These are phyloP conservation scores for Physaria fendleri DNA, from an alignment of 345 rosid species.

Conservation along the genomic window DNA sequence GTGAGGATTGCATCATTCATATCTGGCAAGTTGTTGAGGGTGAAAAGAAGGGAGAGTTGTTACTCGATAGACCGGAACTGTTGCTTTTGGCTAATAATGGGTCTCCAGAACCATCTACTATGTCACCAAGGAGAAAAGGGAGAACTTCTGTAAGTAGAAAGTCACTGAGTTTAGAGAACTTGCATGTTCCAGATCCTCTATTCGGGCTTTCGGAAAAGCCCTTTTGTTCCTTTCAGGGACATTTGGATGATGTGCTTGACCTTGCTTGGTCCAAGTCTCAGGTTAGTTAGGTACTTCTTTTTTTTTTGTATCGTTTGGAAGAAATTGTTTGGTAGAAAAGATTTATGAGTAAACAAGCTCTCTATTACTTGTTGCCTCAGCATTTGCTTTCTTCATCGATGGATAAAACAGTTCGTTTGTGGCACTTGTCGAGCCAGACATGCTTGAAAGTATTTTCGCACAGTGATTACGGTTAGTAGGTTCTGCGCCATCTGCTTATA, in stretches of 20 bases:
- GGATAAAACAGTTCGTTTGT: constrained; percentile 97
- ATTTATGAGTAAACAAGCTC: not conserved
- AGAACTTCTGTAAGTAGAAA: constrained; percentile 69
- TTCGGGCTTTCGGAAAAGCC: constrained; percentile 87
- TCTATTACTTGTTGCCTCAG: constrained; percentile 32
- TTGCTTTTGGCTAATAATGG: constrained; percentile 51
- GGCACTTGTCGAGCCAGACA: constrained; percentile 75
- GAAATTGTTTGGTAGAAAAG: not conserved
- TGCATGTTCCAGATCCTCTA: constrained; percentile 65
- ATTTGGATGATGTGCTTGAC: constrained; percentile 81
- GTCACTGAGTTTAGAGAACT: constrained; percentile 67
- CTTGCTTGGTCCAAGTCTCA: constrained; percentile 98
- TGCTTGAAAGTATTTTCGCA: constrained; percentile 91
- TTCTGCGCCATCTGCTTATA: not conserved
- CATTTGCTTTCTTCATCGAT: constrained; percentile 90
- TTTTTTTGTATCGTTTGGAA: not conserved
- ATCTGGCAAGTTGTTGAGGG: constrained; percentile 72
- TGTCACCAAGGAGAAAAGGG: constrained; percentile 75
- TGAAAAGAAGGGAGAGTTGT: constrained; percentile 80
- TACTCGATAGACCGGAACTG: constrained; percentile 58
- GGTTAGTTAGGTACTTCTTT: constrained; percentile 40
- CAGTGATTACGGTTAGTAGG: constrained; percentile 80
- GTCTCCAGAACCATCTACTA: constrained; percentile 63
- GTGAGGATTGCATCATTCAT: constrained; percentile 87
- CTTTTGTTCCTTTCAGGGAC: constrained; percentile 79